These are phyloP conservation scores for Schwanniomyces vanrijiae DNA, from an alignment of 805 yeast species.

Conservation along the genomic window DNA sequence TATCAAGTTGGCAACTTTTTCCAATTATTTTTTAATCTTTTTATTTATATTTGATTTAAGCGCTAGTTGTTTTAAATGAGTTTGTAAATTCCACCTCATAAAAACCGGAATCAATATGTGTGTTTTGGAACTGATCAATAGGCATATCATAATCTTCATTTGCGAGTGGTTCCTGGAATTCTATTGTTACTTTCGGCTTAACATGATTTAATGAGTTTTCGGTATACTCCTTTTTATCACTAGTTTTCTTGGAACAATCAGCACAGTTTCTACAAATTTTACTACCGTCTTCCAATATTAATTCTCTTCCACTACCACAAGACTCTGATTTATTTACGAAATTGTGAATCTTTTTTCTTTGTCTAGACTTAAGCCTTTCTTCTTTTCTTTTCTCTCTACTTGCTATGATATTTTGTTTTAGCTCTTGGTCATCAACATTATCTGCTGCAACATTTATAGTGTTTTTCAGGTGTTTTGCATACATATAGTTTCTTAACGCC, in stretches of 20 bases:
- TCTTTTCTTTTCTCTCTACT: not conserved
- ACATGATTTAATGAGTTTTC: not conserved
- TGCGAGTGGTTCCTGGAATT: not conserved
- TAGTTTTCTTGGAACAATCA: slow-evolving; percentile 23
- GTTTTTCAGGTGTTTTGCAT: slow-evolving; percentile 35
- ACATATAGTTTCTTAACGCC: slow-evolving; percentile 44
- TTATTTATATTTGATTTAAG: not conserved
- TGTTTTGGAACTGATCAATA: not conserved
- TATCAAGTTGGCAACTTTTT: too few relatives aligned
- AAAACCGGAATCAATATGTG: not conserved
- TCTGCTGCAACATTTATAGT: slow-evolving; percentile 6
- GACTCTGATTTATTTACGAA: not conserved
- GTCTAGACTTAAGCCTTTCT: not conserved
- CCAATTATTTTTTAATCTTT: too few relatives aligned
- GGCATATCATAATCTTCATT: not conserved
- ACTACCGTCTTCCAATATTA: slow-evolving; percentile 20
- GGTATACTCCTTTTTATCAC: not conserved
- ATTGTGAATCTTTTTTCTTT: not conserved
- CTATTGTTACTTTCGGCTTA: slow-evolving; percentile 12
- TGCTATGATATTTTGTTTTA: not conserved
- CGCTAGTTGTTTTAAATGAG: not conserved
- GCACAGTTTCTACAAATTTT: slow-evolving; percentile 29
- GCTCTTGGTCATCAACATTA: not conserved
- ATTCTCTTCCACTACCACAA: slow-evolving; percentile 7
- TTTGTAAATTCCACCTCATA: not conserved